These are phyloP conservation scores for Coffea humblotiana DNA, from an alignment of 305 asterid genomes.

Conservation along the genomic window DNA sequence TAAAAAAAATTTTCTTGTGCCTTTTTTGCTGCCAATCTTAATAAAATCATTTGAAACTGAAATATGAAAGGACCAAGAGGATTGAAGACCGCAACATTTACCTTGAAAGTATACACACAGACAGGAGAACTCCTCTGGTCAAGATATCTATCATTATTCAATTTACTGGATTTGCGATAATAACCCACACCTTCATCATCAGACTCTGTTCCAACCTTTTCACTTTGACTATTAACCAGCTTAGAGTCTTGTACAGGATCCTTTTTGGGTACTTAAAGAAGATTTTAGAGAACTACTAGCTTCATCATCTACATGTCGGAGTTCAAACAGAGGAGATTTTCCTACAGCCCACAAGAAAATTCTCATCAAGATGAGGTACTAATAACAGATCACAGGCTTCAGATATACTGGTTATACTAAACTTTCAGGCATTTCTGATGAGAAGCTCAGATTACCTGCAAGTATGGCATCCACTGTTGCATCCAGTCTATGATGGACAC, in stretches of 20 bases:
- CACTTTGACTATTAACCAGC: constrained; percentile 25
- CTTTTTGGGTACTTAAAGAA: constrained; percentile 33
- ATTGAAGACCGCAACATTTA: constrained; percentile 23
- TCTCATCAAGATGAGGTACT: constrained; percentile 26
- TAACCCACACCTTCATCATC: constrained; percentile 44
- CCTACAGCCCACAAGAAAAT: constrained; percentile 43
- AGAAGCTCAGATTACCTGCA: constrained; percentile 52
- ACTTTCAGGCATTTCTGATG: not conserved
- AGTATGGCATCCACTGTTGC: constrained; percentile 88
- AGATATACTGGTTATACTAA: not conserved
- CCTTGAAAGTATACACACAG: constrained; percentile 73
- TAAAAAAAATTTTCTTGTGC: not conserved
- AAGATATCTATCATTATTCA: constrained; percentile 30
- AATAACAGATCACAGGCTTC: constrained; percentile 7
- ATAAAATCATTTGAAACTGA: not conserved
- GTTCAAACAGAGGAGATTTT: constrained; percentile 80
- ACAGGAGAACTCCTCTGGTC: constrained; percentile 50
- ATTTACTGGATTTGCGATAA: constrained; percentile 44
- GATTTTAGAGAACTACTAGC: constrained; percentile 34
- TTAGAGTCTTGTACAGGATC: constrained; percentile 29
- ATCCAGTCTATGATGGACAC: constrained; percentile 89
- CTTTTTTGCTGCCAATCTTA: not conserved
- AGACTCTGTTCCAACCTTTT: constrained; percentile 28
- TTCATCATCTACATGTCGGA: constrained; percentile 56
- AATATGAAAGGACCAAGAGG: constrained; percentile 18